These are phyloP conservation scores for Pulveroboletus sp. DNA, from an alignment of 768 basidiomycete species.

Conservation along the genomic window DNA sequence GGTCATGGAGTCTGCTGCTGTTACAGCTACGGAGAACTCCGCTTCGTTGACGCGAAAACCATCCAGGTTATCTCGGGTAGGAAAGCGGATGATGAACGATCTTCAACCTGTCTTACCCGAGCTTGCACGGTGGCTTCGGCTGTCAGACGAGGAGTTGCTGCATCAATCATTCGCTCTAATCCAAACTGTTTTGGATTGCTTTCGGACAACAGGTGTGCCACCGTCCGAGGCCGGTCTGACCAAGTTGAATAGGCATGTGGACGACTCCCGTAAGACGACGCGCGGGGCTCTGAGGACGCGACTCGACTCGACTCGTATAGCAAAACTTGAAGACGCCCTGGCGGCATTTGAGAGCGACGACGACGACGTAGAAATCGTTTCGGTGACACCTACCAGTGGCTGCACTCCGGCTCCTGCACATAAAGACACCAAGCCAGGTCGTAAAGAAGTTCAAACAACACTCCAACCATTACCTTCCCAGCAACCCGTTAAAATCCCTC, in stretches of 20 bases:
- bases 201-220: slow-evolving; percentile 54
- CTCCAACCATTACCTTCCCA: slow-evolving; percentile 13
- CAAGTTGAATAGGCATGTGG: slow-evolving; percentile 63
- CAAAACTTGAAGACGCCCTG: slow-evolving; percentile 63
- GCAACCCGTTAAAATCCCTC: slow-evolving; percentile 10
- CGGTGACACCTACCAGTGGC: slow-evolving; percentile 27
- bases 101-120: slow-evolving; percentile 77
- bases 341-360: slow-evolving; percentile 60
- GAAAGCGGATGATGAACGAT: slow-evolving; percentile 69
- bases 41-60: slow-evolving; percentile 26
- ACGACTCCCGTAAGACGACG: slow-evolving; percentile 51
- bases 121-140: slow-evolving; percentile 80
- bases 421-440: slow-evolving; percentile 12
- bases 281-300: slow-evolving; percentile 46
- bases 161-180: slow-evolving; percentile 85
- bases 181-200: slow-evolving; percentile 71
- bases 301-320: slow-evolving; percentile 50
- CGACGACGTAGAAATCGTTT: slow-evolving; percentile 54
- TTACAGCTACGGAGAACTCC: slow-evolving; percentile 18
- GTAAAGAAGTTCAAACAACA: slow-evolving; percentile 20
- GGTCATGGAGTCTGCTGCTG: slow-evolving; percentile 64
- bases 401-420: slow-evolving; percentile 8
- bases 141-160: slow-evolving; percentile 88
- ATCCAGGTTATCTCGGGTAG: slow-evolving; percentile 51
- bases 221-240: slow-evolving; percentile 54